A percentile compares a stretch with the other conserved stretches of the same genome.
phyloP scores from a whole-genome alignment of 2,329 filamentous ascomycete genomes.

The Exophiala sp. region DNA sequence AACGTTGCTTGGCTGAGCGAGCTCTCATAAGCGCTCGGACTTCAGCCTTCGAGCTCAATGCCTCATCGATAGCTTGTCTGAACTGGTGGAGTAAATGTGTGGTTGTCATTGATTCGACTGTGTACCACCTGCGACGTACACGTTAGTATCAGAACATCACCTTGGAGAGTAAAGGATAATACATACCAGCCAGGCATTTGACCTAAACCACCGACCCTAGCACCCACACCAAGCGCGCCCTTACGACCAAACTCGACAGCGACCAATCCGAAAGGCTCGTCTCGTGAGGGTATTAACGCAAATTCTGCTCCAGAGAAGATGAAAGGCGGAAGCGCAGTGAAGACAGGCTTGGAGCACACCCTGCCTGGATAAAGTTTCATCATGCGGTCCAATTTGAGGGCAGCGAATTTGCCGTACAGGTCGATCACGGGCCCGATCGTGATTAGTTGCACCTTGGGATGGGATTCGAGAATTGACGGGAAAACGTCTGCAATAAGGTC shows the following conservation, averaged over 20 bases:
- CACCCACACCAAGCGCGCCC: constrained; percentile 64
- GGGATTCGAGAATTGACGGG: constrained; percentile 58
- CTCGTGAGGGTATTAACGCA: constrained; percentile 64
- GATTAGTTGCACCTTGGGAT: constrained; percentile 60
- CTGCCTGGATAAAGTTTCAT: constrained; percentile 64
- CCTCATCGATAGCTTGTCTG: constrained; percentile 60
- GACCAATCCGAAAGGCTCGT: constrained; percentile 67
- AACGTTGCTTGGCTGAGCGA: constrained; percentile 61
- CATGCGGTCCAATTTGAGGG: constrained; percentile 60
- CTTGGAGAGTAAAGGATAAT: neutral
- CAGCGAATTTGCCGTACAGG: constrained; percentile 65
- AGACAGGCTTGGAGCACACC: constrained; percentile 66
- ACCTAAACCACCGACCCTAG: constrained; percentile 64
- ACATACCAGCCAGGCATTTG: constrained; percentile 58
- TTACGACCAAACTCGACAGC: constrained; percentile 68
- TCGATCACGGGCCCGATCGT: constrained; percentile 65
- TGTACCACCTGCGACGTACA: constrained; percentile 59
- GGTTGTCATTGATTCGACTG: constrained; percentile 62
- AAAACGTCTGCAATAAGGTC: constrained; percentile 67
- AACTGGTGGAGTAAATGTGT: constrained; percentile 63
- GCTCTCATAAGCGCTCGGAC: constrained; percentile 62
- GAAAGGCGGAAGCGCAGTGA: constrained; percentile 63
- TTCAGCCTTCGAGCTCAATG: constrained; percentile 55
- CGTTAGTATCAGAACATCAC: neutral
- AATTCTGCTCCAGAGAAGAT: constrained; percentile 68